Conservation (phyloP, 345 rosid genomes). For the Eucalyptus erythrocorys region DNA sequence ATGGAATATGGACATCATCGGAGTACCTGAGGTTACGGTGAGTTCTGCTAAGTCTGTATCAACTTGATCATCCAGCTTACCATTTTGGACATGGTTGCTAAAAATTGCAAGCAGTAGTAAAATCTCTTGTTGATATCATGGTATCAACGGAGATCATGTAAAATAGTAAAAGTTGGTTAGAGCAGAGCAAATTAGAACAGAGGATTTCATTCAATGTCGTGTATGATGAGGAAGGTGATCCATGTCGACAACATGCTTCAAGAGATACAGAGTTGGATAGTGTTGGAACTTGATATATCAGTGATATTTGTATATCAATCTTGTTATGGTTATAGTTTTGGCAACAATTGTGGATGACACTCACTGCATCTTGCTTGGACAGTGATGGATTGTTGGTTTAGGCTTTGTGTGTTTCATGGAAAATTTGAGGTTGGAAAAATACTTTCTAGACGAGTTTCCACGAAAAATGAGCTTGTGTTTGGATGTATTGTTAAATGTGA, state of each 20-base stretch:
- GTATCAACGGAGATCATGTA: neutral
- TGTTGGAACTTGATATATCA: neutral
- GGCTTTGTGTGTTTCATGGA: neutral
- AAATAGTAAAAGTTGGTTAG: neutral
- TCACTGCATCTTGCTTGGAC: neutral
- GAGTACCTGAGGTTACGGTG: slow-evolving; percentile 79
- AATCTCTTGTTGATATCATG: neutral
- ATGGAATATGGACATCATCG: slow-evolving; percentile 97
- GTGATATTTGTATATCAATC: neutral
- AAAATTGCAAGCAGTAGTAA: neutral
- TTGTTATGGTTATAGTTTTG: neutral
- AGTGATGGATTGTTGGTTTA: neutral
- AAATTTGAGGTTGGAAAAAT: neutral
- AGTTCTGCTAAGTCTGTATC: slow-evolving; percentile 3
- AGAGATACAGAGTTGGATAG: no score
- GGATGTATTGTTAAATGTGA: neutral
- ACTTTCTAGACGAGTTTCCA: neutral
- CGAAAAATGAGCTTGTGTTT: neutral
- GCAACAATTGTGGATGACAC: neutral
- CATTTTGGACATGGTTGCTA: neutral
- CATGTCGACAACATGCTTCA: no score
- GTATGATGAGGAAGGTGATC: neutral
- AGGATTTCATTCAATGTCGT: neutral
- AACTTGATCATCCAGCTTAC: neutral
- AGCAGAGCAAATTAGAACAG: neutral